Percentiles rank a stretch among this genome's conserved stretches.
Evolutionary conservation across 306 rosid species (phyloP).

Genomic region (Spatholobus suberectus): DNA sequence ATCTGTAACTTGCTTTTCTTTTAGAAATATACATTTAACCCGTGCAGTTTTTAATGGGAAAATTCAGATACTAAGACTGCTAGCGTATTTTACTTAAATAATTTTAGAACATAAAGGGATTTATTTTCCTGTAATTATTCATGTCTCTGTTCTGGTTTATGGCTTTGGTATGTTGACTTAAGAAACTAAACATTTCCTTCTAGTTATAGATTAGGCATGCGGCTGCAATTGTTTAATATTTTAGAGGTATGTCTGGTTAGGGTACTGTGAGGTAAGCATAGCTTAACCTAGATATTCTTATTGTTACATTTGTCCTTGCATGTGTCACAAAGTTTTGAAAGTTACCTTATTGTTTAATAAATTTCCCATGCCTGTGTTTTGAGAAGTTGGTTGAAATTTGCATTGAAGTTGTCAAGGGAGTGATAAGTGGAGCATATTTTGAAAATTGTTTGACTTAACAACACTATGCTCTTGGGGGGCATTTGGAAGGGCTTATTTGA

Average conservation of each 20-base stretch:
- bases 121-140: background rate
- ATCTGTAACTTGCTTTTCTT: constrained; percentile 18
- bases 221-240: background rate
- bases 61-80: constrained; percentile 25
- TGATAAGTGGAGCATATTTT: background rate
- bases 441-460: background rate
- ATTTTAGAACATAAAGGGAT: constrained; percentile 16
- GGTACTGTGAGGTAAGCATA: constrained; percentile 16
- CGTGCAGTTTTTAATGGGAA: constrained; percentile 8
- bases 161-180: background rate
- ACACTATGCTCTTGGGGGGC: background rate
- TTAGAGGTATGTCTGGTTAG: constrained; percentile 15
- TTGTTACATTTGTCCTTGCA: constrained; percentile 26
- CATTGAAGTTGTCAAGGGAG: background rate
- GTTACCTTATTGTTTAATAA: background rate
- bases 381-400: constrained; percentile 37
- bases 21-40: constrained; percentile 11
- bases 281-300: background rate
- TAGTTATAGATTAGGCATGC: background rate
- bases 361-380: constrained; percentile 11
- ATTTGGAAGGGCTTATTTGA: background rate
- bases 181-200: constrained; percentile 15
- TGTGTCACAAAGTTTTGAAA: background rate
- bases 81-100: background rate
- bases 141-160: constrained; percentile 18